A percentile compares a stretch with the other conserved stretches of the same genome.
Evolutionary conservation across 176 grass and related monocot genomes (phyloP).

Genomic region (Pontederia paniculata): DNA sequence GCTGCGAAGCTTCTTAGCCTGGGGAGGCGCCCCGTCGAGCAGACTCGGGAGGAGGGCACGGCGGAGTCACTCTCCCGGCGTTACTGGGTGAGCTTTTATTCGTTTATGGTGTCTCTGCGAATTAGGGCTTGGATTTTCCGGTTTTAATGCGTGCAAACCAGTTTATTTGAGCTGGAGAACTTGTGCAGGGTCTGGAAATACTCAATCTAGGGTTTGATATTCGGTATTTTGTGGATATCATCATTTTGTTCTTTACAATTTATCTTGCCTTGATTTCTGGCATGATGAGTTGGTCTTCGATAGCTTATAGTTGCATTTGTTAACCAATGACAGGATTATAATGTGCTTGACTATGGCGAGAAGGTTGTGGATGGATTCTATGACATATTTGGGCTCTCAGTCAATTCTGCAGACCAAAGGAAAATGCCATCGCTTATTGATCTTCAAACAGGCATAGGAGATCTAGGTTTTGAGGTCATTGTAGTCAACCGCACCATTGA

Average conservation of each 20-base stretch:
- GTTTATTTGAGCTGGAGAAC: not conserved
- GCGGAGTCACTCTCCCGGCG: constrained; percentile 75
- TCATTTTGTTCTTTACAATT: too few relatives aligned
- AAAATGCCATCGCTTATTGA: constrained; percentile 79
- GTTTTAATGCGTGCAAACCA: not conserved
- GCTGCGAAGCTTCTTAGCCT: constrained; percentile 88
- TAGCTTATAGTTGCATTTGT: not conserved
- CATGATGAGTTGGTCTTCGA: not conserved
- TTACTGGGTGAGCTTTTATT: constrained; percentile 57
- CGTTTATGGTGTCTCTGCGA: not conserved
- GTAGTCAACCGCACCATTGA: constrained; percentile 89
- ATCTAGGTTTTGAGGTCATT: constrained; percentile 98
- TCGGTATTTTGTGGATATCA: not conserved
- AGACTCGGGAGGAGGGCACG: constrained; percentile 46
- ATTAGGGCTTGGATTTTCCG: not conserved
- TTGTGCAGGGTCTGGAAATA: not conserved
- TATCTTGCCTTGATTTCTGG: not conserved
- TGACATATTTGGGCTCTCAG: constrained; percentile 67
- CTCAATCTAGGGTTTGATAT: not conserved
- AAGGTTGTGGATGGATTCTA: constrained; percentile 96
- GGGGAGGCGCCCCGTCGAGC: constrained; percentile 47
- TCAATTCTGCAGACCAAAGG: constrained; percentile 49
- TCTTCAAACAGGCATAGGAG: constrained; percentile 84
- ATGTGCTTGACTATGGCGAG: constrained; percentile 92
- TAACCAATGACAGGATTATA: constrained; percentile 58